Evolutionary conservation across 352 stramenopile species (phyloP), one percentile per base, ranked within the genome.

Genomic region (Peronosclerospora sorghi): DNA sequence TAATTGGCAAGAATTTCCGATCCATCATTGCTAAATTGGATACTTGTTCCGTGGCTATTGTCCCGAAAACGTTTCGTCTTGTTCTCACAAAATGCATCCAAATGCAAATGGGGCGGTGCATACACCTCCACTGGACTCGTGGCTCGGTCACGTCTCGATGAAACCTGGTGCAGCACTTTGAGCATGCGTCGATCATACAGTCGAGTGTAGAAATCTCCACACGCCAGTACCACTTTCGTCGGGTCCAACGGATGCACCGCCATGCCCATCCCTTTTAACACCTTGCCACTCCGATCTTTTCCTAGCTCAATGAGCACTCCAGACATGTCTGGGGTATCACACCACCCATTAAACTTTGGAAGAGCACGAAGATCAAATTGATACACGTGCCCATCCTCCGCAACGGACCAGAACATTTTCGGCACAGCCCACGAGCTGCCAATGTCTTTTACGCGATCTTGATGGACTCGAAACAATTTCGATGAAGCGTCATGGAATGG

Each of bases 351-450:
- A 0, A 27, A 48, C 15, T 36, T 51, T 8, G 76, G 76, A 9
- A 91, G 44, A 13, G 59, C 65, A 21, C 80, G 64, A 19, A 90
- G 51, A 41, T 93, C 80, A 55, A 90, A 93, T 41, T 90, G 77
- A 48, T 70, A 86, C 41, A 93, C 78, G 4, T 84, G 43, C 28
- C 76, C 83, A 55, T 95, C 83, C 54, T 95, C 83, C 1, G 65
- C 79, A 34, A 75, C 82, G 35, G 72, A 90, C 80, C 80, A 95
- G 45, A 93, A 90, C 13, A 90, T 60, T 44, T 84, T 73, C 8
- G 77, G 77, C 8, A 85, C 73, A 1, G 62, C 71, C 20, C 45
- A 68, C 0, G 75, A 86, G 13, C 43, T 73, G 9, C 62, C 70
- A 32, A 94, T 82, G 32, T 91, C 79, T 54, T 95, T 92, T 17